A percentile compares a stretch with the other conserved stretches of the same genome.
phyloP scores from a whole-genome alignment of 306 rosid genomes.

The Parietaria judaica region DNA sequence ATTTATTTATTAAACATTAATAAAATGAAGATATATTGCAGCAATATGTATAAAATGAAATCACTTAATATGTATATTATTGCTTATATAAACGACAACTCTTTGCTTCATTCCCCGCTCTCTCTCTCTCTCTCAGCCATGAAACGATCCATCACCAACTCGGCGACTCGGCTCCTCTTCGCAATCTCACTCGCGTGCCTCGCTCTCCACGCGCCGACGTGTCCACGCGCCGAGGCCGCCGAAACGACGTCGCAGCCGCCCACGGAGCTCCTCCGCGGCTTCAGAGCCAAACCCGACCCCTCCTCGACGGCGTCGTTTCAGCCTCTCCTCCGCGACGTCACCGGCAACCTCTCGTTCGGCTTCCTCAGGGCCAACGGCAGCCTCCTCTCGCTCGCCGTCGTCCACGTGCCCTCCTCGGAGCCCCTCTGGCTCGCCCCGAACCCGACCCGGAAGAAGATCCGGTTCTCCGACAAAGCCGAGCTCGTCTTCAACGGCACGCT shows the following conservation, averaged over 20 bases:
- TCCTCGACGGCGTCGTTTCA: conserved; percentile 42
- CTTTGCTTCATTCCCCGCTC: neutral
- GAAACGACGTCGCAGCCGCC: conserved; percentile 6
- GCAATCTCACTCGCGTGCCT: neutral
- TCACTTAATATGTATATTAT: too few relatives aligned
- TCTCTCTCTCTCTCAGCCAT: neutral
- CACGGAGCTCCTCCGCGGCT: conserved; percentile 39
- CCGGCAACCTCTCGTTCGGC: conserved; percentile 60
- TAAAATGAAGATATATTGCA: too few relatives aligned
- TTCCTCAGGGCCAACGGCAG: conserved; percentile 52
- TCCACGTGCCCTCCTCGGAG: conserved; percentile 59
- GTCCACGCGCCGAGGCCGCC: conserved; percentile 14
- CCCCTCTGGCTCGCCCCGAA: conserved; percentile 58
- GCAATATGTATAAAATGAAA: too few relatives aligned
- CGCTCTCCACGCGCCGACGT: conserved; percentile 11
- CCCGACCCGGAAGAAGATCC: conserved; percentile 25
- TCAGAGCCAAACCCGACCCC: conserved; percentile 39
- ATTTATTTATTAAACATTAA: too few relatives aligned
- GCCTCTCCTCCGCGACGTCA: conserved; percentile 45
- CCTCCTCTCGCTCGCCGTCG: conserved; percentile 48
- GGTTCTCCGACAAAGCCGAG: conserved; percentile 45
- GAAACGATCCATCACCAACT: conserved; percentile 3
- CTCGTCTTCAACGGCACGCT: conserved; percentile 72
- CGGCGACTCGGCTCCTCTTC: conserved; percentile 10
- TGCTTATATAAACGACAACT: too few relatives aligned